phyloP scores from a whole-genome alignment of 2,329 filamentous ascomycete species.

The Rugonectria rugulosa region DNA sequence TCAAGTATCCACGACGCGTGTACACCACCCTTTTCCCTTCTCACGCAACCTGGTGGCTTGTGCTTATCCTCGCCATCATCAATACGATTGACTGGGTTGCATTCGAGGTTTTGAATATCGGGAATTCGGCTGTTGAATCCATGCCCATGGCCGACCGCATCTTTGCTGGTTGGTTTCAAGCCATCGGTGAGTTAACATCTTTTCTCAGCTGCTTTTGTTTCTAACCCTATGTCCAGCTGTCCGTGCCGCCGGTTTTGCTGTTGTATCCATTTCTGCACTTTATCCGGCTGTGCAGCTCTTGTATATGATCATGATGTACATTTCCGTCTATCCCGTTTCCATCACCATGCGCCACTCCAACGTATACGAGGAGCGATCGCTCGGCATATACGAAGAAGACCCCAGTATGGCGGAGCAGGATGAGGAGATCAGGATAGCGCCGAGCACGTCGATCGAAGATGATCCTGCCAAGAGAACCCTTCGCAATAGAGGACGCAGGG shows the following conservation, averaged over 20 bases:
- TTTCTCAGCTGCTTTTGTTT: background rate
- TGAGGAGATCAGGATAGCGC: slow-evolving; percentile 35
- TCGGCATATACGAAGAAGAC: slow-evolving; percentile 63
- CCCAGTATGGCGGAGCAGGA: slow-evolving; percentile 22
- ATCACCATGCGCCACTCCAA: slow-evolving; percentile 74
- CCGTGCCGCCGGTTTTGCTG: slow-evolving; percentile 71
- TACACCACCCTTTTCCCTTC: slow-evolving; percentile 71
- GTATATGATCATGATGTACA: slow-evolving; percentile 73
- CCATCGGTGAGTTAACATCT: slow-evolving; percentile 52
- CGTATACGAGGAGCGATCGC: slow-evolving; percentile 73
- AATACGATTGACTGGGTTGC: slow-evolving; percentile 71
- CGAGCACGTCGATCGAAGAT: slow-evolving; percentile 41
- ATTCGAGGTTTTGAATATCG: slow-evolving; percentile 71
- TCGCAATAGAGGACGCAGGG: slow-evolving; percentile 32
- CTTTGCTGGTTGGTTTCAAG: slow-evolving; percentile 72
- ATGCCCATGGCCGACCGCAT: slow-evolving; percentile 62
- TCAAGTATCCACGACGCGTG: slow-evolving; percentile 64
- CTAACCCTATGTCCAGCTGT: slow-evolving; percentile 53
- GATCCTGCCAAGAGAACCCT: slow-evolving; percentile 26
- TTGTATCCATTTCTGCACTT: slow-evolving; percentile 65
- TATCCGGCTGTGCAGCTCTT: slow-evolving; percentile 66
- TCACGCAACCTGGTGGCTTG: slow-evolving; percentile 70
- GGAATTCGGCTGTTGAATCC: slow-evolving; percentile 61
- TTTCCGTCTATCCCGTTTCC: slow-evolving; percentile 68
- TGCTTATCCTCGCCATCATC: slow-evolving; percentile 66